Percentiles rank a stretch among this genome's conserved stretches.
Evolutionary conservation across 768 basidiomycete species (phyloP).

Genomic region (Agaricus subrufescens): DNA sequence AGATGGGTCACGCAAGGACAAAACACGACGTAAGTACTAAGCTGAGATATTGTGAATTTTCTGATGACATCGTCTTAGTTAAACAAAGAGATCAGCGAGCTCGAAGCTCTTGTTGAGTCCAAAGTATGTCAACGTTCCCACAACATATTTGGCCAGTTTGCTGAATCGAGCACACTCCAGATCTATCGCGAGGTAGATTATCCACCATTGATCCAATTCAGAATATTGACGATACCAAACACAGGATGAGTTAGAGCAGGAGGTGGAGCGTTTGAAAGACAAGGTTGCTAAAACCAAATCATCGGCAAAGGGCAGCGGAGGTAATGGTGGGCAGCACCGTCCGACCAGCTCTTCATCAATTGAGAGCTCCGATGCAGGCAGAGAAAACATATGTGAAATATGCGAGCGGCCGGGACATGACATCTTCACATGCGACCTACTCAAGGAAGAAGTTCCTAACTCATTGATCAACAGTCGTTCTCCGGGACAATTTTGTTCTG

Average conservation of each 20-base stretch:
- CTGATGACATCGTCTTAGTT: conserved; percentile 42
- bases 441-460: conserved; percentile 48
- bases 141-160: background rate
- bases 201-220: background rate
- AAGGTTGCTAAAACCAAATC: conserved; percentile 66
- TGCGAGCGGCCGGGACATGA: conserved; percentile 85
- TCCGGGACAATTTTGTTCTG: conserved; percentile 59
- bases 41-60: background rate
- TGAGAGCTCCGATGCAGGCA: conserved; percentile 20
- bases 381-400: conserved; percentile 67
- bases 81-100: conserved; percentile 87
- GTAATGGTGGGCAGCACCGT: conserved; percentile 26
- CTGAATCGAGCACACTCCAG: conserved; percentile 27
- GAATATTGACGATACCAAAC: conserved; percentile 3
- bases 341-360: conserved; percentile 23
- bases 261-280: conserved; percentile 72
- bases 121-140: conserved; percentile 51
- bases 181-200: conserved; percentile 74
- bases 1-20: conserved; percentile 70
- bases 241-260: conserved; percentile 84
- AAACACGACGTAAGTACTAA: conserved; percentile 55
- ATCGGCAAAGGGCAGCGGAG: conserved; percentile 41
- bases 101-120: conserved; percentile 90
- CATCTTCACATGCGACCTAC: conserved; percentile 76
- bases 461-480: conserved; percentile 17